These are phyloP conservation scores for Colletotrichum liaoningense DNA, from an alignment of 2,329 filamentous ascomycete species.

Conservation along the genomic window DNA sequence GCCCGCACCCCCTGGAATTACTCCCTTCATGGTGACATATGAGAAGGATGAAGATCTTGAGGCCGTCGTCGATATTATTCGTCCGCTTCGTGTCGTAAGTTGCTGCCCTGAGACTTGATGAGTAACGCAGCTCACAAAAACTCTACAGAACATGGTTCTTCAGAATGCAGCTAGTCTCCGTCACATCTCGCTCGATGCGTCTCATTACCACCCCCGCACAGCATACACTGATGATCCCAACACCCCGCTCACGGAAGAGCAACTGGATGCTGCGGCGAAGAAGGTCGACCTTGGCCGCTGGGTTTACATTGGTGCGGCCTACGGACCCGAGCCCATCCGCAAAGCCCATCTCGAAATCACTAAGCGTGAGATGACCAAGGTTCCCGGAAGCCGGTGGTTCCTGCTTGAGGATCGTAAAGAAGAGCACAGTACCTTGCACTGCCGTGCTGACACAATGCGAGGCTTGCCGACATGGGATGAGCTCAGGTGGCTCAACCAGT, in stretches of 20 bases:
- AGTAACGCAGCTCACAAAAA: neutral
- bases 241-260: slow-evolving; percentile 47
- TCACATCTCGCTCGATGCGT: slow-evolving; percentile 55
- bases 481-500: slow-evolving; percentile 49
- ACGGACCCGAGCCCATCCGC: slow-evolving; percentile 43
- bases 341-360: slow-evolving; percentile 35
- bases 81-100: slow-evolving; percentile 41
- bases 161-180: slow-evolving; percentile 59
- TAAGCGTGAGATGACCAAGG: slow-evolving; percentile 26
- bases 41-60: slow-evolving; percentile 49
- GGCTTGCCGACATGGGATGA: slow-evolving; percentile 51
- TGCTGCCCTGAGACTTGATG: neutral
- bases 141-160: slow-evolving; percentile 44
- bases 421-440: slow-evolving; percentile 45
- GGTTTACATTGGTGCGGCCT: slow-evolving; percentile 59
- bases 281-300: slow-evolving; percentile 54
- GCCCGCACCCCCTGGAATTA: slow-evolving; percentile 48
- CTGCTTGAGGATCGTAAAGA: slow-evolving; percentile 34
- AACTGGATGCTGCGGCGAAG: slow-evolving; percentile 52
- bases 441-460: slow-evolving; percentile 36
- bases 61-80: slow-evolving; percentile 50
- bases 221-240: slow-evolving; percentile 39
- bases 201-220: slow-evolving; percentile 47
- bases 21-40: slow-evolving; percentile 54
- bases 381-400: slow-evolving; percentile 24